Base-by-base conservation (phyloP, 2,329 filamentous ascomycete species). In the Knufia fluminis region DNA sequence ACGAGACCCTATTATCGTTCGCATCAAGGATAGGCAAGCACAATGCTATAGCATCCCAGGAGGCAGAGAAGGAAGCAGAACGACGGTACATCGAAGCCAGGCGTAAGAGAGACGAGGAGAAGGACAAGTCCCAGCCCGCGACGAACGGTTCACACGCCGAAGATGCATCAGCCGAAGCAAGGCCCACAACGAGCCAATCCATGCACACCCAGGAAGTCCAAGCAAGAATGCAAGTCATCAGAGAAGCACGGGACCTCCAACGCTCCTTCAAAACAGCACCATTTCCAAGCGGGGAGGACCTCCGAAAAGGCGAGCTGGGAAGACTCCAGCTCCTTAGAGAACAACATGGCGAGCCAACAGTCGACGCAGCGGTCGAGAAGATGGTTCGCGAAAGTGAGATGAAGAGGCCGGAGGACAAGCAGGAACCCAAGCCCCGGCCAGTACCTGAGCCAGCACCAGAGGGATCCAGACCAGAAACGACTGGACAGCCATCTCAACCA, bases 291-390 rank as follows among this genome's bases (percentile, higher is more conserved):
- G 68, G 70, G 24, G 67, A 70, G 20, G 62, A 65, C 26, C 69
- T 72, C 44, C 66, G 70, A 12, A 61, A 68, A 59, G 70, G 70
- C 1, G 52, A 70, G n/a, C 68, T 72, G 64, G 70, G 67, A 1
- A 68, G 70, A 51, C 59, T 72, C 35, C 68, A 71, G 50, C 57
- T 68, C 6, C 61, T 65, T 3, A 62, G 62, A 17, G 57, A 74
- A 47, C 63, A 79, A 70, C 59, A 87, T 70, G 50, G 82, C 69
- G 64, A 80, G 59, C 60, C 61, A 46, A 67, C 70, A 48, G 63
- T 71, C 10, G 68, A 70, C 58, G 61, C 59, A 41, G 69, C 71
- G 53, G 65, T 71, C 10, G 67, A 70, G 35, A 61, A 65, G 38
- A 46, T 71, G 52, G 62, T 72, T 12, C 10, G 83, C 74, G 62